Evolutionary conservation across 2,329 filamentous ascomycete genomes (phyloP).

Genomic region (Massarina eburnea): DNA sequence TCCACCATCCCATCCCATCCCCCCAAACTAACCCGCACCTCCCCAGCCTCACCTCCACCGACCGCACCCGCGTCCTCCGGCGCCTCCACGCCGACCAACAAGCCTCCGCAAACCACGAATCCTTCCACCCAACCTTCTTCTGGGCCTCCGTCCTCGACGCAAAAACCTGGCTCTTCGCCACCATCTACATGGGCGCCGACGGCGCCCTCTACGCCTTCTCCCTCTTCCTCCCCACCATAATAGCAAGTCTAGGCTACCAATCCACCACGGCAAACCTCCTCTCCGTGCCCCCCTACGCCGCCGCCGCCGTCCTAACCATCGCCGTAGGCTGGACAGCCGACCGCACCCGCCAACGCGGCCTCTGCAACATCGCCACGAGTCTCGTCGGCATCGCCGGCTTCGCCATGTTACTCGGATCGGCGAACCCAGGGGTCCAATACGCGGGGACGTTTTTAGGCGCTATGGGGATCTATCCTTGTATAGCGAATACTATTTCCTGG

Average conservation of each 20-base stretch:
- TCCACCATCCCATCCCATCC: background rate
- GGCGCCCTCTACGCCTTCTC: slow-evolving; percentile 75
- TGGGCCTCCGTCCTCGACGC: slow-evolving; percentile 75
- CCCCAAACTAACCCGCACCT: background rate
- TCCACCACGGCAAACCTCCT: slow-evolving; percentile 69
- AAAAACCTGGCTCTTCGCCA: slow-evolving; percentile 76
- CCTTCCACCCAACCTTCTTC: slow-evolving; percentile 72
- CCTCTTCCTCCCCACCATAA: slow-evolving; percentile 79
- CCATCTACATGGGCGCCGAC: slow-evolving; percentile 75
- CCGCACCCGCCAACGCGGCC: slow-evolving; percentile 68
- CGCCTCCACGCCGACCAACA: slow-evolving; percentile 73
- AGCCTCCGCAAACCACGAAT: slow-evolving; percentile 71
- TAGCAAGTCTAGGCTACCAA: slow-evolving; percentile 61
- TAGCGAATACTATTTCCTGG: slow-evolving; percentile 88
- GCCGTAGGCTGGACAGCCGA: slow-evolving; percentile 75
- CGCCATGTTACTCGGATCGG: slow-evolving; percentile 70
- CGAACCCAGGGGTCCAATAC: slow-evolving; percentile 70
- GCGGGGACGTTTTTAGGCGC: slow-evolving; percentile 82
- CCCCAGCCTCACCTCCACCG: slow-evolving; percentile 59
- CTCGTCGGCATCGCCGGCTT: slow-evolving; percentile 76
- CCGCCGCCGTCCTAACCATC: slow-evolving; percentile 69
- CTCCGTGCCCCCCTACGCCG: slow-evolving; percentile 74
- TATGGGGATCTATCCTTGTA: slow-evolving; percentile 83
- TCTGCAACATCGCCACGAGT: slow-evolving; percentile 76
- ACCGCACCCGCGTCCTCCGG: slow-evolving; percentile 71